These are phyloP conservation scores for Scenedesmus sp. DNA, from an alignment of 163 green algal species.

Conservation along the genomic window DNA sequence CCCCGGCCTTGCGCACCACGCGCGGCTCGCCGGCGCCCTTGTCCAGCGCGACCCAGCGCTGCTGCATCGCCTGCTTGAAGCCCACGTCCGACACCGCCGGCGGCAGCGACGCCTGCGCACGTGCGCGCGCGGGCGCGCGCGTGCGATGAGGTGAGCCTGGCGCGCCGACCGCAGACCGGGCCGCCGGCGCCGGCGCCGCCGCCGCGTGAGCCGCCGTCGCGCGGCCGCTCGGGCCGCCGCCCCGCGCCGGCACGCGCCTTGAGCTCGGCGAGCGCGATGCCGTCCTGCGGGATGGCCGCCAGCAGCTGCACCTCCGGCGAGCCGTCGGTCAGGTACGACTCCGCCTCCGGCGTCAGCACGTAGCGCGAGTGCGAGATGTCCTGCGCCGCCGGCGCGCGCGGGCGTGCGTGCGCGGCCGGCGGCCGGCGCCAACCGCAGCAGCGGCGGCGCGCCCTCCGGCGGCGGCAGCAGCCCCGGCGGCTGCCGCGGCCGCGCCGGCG, in stretches of 20 bases:
- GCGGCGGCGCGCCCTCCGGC: neutral
- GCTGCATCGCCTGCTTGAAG: conserved; percentile 95
- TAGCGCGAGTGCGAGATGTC: conserved; percentile 79
- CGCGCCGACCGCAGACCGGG: no score
- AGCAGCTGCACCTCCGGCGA: conserved; percentile 94
- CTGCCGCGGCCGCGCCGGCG: neutral
- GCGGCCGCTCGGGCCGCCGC: no score
- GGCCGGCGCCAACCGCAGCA: neutral
- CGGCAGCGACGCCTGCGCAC: conserved; percentile 49
- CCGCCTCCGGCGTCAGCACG: conserved; percentile 81
- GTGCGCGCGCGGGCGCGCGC: no score
- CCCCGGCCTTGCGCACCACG: conserved; percentile 62
- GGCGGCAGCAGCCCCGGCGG: neutral
- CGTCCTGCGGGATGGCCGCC: conserved; percentile 72
- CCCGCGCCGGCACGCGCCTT: conserved; percentile 67
- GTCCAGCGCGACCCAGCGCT: conserved; percentile 84
- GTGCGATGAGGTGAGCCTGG: no score
- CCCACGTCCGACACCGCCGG: conserved; percentile 84
- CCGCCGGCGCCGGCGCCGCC: no score
- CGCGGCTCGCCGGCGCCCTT: conserved; percentile 69
- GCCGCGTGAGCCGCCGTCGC: no score
- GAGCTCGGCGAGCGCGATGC: conserved; percentile 80
- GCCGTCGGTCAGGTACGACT: conserved; percentile 70
- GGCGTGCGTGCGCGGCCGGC: neutral
- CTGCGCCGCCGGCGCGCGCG: no score